These are phyloP conservation scores for Coleophoma eucalyptorum DNA, from an alignment of 2,329 filamentous ascomycete genomes.

Conservation along the genomic window DNA sequence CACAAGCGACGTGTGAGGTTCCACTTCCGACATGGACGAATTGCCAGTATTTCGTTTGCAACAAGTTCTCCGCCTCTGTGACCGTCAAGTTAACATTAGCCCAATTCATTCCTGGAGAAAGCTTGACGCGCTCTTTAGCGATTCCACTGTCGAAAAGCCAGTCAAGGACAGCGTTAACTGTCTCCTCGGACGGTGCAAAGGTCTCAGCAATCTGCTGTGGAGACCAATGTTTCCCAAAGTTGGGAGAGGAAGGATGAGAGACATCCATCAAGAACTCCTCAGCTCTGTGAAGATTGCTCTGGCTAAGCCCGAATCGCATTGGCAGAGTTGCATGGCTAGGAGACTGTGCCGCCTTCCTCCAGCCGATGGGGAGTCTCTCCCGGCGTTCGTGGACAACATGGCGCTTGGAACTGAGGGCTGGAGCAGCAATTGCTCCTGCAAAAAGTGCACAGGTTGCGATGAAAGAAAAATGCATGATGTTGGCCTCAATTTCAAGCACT, in stretches of 20 bases:
- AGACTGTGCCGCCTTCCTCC: conserved; percentile 2
- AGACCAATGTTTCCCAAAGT: conserved; percentile 44
- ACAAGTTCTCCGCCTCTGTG: conserved; percentile 42
- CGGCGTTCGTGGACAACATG: conserved; percentile 7
- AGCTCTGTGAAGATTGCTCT: conserved; percentile 38
- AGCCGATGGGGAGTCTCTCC: neutral
- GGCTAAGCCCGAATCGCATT: conserved; percentile 35
- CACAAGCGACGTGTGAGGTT: conserved; percentile 31
- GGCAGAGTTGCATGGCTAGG: conserved; percentile 8
- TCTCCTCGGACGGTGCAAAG: conserved; percentile 37
- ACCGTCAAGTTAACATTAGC: conserved; percentile 24
- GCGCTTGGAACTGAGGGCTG: neutral
- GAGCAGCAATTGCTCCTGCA: conserved; percentile 1
- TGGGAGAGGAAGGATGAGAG: conserved; percentile 35
- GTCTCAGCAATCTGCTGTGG: conserved; percentile 30
- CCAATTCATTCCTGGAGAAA: conserved; percentile 31
- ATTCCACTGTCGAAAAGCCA: conserved; percentile 52
- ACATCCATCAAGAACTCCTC: conserved; percentile 39
- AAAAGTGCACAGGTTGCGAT: neutral
- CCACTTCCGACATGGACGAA: conserved; percentile 41
- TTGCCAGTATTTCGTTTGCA: conserved; percentile 41
- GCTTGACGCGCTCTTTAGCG: conserved; percentile 36
- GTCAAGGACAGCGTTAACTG: conserved; percentile 42
- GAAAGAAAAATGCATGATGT: conserved; percentile 1
- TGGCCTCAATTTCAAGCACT: neutral